Evolutionary conservation across 2,329 filamentous ascomycete species (phyloP), one percentile per base, ranked within the genome.

Genomic region (Fusarium transvaalense): DNA sequence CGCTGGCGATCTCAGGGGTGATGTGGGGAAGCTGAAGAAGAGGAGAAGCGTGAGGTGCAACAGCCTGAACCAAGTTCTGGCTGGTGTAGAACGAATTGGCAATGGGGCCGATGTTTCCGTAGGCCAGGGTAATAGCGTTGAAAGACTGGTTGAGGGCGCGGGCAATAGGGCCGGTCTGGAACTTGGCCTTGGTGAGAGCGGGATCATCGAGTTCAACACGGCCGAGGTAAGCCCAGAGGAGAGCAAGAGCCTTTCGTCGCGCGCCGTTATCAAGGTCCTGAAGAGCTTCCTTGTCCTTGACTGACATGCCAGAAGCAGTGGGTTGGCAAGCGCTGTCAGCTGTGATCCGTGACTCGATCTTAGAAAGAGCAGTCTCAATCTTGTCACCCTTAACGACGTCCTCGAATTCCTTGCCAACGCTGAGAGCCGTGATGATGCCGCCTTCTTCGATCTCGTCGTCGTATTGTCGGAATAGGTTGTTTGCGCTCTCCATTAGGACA

Each of bases 161-260:
- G 29, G 95, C 96, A 65, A 96, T 91, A 19, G 95, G 94, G 21
- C 93, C 94, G 65, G 96, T 89, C 78, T 96, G 91, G 77, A 92
- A 94, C 82, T 98, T 99, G 79, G 94, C 89, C 77, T 90, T 89
- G 75, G 97, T 91, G 55, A 97, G 85, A 32, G 86, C 84, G 54
- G 87, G 79, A 75, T 97, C 94, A 42, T 92, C 91, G 25, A 99
- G 87, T 74, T 97, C 93, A 56, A 97, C 85, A 46, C 96, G 92
- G 64, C 92, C 93, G 47, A 98, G 87, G 78, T 99, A 98, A 41
- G 96, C 94, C 96, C 97, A 99, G 17, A 99, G 85, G 58, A 99
- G 85, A 51, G 91, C 93, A 43, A 98, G 84, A 10, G 93, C 91
- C 84, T 98, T 98, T 75, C 96, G 88, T 71, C 92, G 90, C 25